Evolutionary conservation across 805 yeast genomes (phyloP).

Genomic region (Ogataea polymorpha): DNA sequence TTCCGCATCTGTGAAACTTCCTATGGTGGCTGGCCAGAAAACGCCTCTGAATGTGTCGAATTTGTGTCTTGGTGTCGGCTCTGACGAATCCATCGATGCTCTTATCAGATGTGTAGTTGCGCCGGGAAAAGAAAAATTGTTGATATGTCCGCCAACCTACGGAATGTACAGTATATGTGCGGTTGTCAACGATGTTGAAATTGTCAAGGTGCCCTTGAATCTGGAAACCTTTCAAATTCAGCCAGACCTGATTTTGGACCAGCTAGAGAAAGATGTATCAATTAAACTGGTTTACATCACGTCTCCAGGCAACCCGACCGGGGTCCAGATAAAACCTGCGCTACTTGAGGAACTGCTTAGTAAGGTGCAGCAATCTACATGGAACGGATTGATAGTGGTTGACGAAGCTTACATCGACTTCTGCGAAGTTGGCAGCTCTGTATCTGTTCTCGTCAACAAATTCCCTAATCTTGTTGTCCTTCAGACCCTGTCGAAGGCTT

Average conservation of each 20-base stretch:
- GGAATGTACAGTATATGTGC: conserved; percentile 97
- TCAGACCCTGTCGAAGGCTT: conserved; percentile 92
- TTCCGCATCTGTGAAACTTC: conserved; percentile 23
- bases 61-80: conserved; percentile 92
- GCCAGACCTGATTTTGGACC: conserved; percentile 48
- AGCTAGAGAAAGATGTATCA: conserved; percentile 50
- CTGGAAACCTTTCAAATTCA: conserved; percentile 65
- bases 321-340: conserved; percentile 49
- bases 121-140: conserved; percentile 79
- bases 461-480: conserved; percentile 81
- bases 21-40: conserved; percentile 14
- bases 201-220: conserved; percentile 71
- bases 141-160: conserved; percentile 92
- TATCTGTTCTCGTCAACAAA: conserved; percentile 74
- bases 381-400: conserved; percentile 78
- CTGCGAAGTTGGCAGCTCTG: conserved; percentile 61
- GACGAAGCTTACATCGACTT: conserved; percentile 98
- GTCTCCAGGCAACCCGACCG: conserved; percentile 98
- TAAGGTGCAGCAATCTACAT: conserved; percentile 36
- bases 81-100: conserved; percentile 93
- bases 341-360: conserved; percentile 48
- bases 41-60: conserved; percentile 48
- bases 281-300: conserved; percentile 82
- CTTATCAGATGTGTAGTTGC: conserved; percentile 77
- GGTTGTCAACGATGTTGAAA: conserved; percentile 78